Percentiles rank a stretch among this genome's conserved stretches.
These are phyloP conservation scores for Aspergillus pseudonomiae DNA, from an alignment of 2,329 filamentous ascomycete genomes.

Conservation along the genomic window DNA sequence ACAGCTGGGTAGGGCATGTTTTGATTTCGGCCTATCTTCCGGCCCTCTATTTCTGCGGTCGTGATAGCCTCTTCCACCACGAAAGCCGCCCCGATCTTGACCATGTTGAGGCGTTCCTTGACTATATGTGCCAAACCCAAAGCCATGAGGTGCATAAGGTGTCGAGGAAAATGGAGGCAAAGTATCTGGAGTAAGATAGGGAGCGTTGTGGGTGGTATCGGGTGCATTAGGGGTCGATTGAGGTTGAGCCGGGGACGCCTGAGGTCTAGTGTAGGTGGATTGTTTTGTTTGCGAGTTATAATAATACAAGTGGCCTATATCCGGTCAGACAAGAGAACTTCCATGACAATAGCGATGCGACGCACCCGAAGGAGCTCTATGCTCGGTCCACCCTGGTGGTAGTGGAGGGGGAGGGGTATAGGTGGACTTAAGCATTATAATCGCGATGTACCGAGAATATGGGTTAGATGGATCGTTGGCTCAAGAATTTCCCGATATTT, in stretches of 20 bases:
- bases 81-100: slow-evolving; percentile 49
- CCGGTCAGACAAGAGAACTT: slow-evolving; percentile 23
- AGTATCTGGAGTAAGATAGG: slow-evolving; percentile 36
- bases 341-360: slow-evolving; percentile 16
- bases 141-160: slow-evolving; percentile 35
- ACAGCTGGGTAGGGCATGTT: slow-evolving; percentile 75
- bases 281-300: slow-evolving; percentile 80
- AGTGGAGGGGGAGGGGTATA: slow-evolving; percentile 70
- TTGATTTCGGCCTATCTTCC: slow-evolving; percentile 78
- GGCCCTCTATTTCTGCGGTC: slow-evolving; percentile 68
- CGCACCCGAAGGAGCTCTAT: slow-evolving; percentile 77
- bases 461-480: background rate
- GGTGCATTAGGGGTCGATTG: slow-evolving; percentile 39
- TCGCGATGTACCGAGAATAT: background rate
- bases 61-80: slow-evolving; percentile 58
- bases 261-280: slow-evolving; percentile 84
- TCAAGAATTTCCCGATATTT: background rate
- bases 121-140: slow-evolving; percentile 16
- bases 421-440: slow-evolving; percentile 74
- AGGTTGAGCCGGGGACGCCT: slow-evolving; percentile 33
- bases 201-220: slow-evolving; percentile 43
- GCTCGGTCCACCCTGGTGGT: slow-evolving; percentile 85
- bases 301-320: slow-evolving; percentile 78
- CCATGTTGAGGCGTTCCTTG: slow-evolving; percentile 35
- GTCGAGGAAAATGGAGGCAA: slow-evolving; percentile 41